Conservation (phyloP, 176 grass and related monocot genomes). For the Oryza brachyantha region DNA sequence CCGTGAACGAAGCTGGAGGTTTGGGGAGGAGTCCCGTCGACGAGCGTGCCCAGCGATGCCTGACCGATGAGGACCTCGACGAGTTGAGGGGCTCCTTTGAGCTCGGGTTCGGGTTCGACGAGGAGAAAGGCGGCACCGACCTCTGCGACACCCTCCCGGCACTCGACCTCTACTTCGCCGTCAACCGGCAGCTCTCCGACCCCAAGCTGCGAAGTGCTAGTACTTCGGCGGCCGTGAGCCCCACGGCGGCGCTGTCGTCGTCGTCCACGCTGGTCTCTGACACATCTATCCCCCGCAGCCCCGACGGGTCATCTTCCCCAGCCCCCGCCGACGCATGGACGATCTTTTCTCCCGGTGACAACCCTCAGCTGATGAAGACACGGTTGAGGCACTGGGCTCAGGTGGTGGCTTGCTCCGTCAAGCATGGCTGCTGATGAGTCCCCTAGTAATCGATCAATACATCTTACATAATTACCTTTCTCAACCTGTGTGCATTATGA, state of each 20-base stretch:
- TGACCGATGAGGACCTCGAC: slow-evolving; percentile 49
- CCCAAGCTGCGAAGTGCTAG: slow-evolving; percentile 22
- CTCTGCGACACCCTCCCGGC: slow-evolving; percentile 46
- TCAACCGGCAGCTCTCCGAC: slow-evolving; percentile 40
- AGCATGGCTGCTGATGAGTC: slow-evolving; percentile 15
- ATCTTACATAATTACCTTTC: too few relatives aligned
- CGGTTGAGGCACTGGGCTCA: slow-evolving; percentile 44
- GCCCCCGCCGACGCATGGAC: slow-evolving; percentile 26
- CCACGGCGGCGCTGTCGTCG: slow-evolving; percentile 29
- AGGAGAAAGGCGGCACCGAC: slow-evolving; percentile 30
- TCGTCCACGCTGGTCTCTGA: slow-evolving; percentile 23
- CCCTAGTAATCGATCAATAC: too few relatives aligned
- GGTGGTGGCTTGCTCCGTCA: slow-evolving; percentile 41
- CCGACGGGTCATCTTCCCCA: neutral
- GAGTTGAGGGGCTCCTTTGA: slow-evolving; percentile 46
- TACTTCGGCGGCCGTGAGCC: neutral
- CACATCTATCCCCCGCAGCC: slow-evolving; percentile 21
- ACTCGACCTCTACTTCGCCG: slow-evolving; percentile 47
- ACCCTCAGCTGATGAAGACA: slow-evolving; percentile 41
- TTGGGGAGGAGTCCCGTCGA: too few relatives aligned
- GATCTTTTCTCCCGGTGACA: slow-evolving; percentile 32
- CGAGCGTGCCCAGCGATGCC: neutral
- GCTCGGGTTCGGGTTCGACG: slow-evolving; percentile 51
- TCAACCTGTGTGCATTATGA: too few relatives aligned
- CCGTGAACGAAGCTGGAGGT: neutral